Evolutionary conservation across 2,329 filamentous ascomycete species (phyloP).

Genomic region (Diaporthe vaccinii): DNA sequence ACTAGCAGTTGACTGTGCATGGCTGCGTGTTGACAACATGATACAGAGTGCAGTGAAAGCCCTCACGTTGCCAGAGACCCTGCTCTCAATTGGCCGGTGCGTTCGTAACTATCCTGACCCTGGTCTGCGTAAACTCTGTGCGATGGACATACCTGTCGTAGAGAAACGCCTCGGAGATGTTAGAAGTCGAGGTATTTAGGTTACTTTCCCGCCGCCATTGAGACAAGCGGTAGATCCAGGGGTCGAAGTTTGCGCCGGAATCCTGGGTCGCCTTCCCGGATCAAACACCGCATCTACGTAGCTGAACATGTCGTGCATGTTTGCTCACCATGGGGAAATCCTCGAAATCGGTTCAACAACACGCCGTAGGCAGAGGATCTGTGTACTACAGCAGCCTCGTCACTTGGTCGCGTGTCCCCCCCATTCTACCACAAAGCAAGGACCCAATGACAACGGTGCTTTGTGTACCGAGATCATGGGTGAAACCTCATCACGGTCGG

Average conservation of each 20-base stretch:
- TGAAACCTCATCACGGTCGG: constrained; percentile 8
- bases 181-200: background rate
- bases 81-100: background rate
- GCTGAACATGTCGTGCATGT: background rate
- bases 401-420: constrained; percentile 11
- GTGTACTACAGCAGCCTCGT: background rate
- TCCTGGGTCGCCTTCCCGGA: background rate
- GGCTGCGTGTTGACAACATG: too few species aligned
- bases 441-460: background rate
- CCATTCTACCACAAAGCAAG: background rate
- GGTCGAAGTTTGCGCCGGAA: background rate
- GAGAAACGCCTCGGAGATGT: background rate
- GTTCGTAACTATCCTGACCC: background rate
- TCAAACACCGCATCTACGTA: background rate
- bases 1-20: background rate
- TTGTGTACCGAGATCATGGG: constrained; percentile 26
- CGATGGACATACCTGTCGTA: too few species aligned
- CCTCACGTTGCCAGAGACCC: background rate
- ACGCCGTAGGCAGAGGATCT: background rate
- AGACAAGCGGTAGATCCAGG: background rate
- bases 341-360: background rate
- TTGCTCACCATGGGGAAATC: background rate
- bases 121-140: constrained; percentile 6
- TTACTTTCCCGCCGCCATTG: background rate
- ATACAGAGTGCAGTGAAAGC: too few species aligned